Percentiles rank a stretch among this genome's conserved stretches.
phyloP scores from a whole-genome alignment of 345 rosid genomes.

The Clarkia xantiana region DNA sequence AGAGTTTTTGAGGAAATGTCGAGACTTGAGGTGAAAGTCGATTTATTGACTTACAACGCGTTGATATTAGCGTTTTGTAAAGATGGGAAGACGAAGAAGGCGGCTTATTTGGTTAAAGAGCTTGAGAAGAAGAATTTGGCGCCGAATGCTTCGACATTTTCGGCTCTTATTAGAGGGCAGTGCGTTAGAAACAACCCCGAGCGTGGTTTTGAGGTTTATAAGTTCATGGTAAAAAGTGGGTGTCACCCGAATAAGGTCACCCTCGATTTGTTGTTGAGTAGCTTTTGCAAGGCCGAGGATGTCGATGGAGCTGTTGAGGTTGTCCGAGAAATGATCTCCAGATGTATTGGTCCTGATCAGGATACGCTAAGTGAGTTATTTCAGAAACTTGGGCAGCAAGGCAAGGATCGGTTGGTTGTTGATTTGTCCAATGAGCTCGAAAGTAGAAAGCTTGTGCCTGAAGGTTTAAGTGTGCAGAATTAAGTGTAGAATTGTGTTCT shows the following conservation, averaged over 20 bases:
- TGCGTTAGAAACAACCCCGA: conserved; percentile 53
- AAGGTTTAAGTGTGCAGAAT: conserved; percentile 7
- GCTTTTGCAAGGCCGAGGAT: conserved; percentile 45
- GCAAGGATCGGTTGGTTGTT: conserved; percentile 35
- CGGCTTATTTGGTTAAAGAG: conserved; percentile 61
- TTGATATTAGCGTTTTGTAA: conserved; percentile 70
- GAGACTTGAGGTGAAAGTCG: conserved; percentile 38
- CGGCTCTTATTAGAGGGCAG: conserved; percentile 70
- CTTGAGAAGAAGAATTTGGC: conserved; percentile 54
- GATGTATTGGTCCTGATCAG: conserved; percentile 22
- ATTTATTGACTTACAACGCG: conserved; percentile 63
- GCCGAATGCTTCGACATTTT: conserved; percentile 65
- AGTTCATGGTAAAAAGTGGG: conserved; percentile 49
- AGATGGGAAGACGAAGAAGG: conserved; percentile 84
- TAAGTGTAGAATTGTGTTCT: no score
- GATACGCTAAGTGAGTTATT: conserved; percentile 24
- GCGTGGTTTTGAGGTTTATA: conserved; percentile 32
- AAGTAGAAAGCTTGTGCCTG: conserved; percentile 22
- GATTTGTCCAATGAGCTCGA: conserved; percentile 28
- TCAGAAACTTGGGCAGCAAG: conserved; percentile 31
- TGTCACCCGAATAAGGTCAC: conserved; percentile 44
- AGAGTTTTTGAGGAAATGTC: conserved; percentile 63
- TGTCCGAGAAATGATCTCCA: conserved; percentile 25
- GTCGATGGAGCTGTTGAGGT: conserved; percentile 54
- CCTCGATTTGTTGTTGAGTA: conserved; percentile 31